These are phyloP conservation scores for barrel medic (Medicago truncatula) DNA, from an alignment of 306 rosid genomes.

Conservation along the genomic window MtrunA17r5.0-ANR NC_053046.1:11644501-11645000, in stretches of 20 bases:
- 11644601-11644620: slow-evolving; percentile 78
- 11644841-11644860: slow-evolving; percentile 14
- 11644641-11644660: slow-evolving; percentile 32
- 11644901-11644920: slow-evolving; percentile 7
- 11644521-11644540: slow-evolving; percentile 37
- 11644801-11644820: slow-evolving; percentile 14
- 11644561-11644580: slow-evolving; percentile 97
- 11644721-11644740: slow-evolving; percentile 91
- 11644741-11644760: slow-evolving; percentile 72
- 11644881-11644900: slow-evolving; percentile 24
- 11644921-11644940: slow-evolving; percentile 93
- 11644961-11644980: slow-evolving; percentile 94
- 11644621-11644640: slow-evolving; percentile 44
- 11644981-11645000: slow-evolving; percentile 85
- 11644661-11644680: slow-evolving; percentile 27
- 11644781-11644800: slow-evolving; percentile 6
- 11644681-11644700: slow-evolving; percentile 61
- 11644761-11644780: slow-evolving; percentile 36
- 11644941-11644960: slow-evolving; percentile 97
- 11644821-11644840: slow-evolving; percentile 23
- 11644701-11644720: slow-evolving; percentile 97
- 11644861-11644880: neutral
- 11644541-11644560: slow-evolving; percentile 95
- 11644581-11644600: slow-evolving; percentile 95
- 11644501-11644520: slow-evolving; percentile 3